phyloP scores from a whole-genome alignment of 1,284 basidiomycete genomes.

The Marasmius fiardii region DNA sequence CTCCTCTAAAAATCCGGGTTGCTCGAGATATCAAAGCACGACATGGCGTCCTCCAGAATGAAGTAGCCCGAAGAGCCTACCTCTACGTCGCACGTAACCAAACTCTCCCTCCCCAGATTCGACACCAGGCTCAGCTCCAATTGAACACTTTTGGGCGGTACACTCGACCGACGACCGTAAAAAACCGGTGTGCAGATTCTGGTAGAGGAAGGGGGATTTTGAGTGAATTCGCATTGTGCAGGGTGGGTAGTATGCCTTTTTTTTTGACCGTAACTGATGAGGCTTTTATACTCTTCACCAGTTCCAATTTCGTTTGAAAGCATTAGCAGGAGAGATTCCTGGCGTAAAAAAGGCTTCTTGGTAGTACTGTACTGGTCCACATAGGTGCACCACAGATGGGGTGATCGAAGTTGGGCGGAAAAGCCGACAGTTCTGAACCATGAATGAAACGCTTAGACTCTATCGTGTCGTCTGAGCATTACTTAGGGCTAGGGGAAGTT shows the following conservation, averaged over 20 bases:
- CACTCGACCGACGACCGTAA: constrained; percentile 80
- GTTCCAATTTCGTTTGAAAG: constrained; percentile 90
- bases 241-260: constrained; percentile 50
- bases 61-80: constrained; percentile 83
- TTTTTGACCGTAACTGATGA: background rate
- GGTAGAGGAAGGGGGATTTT: constrained; percentile 87
- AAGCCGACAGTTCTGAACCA: background rate
- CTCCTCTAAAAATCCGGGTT: constrained; percentile 49
- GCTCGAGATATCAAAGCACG: constrained; percentile 78
- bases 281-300: constrained; percentile 28
- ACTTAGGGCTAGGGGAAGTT: too few relatives aligned
- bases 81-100: constrained; percentile 90
- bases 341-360: constrained; percentile 91
- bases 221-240: constrained; percentile 83
- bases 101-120: constrained; percentile 76
- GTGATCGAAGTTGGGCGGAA: background rate
- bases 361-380: constrained; percentile 53
- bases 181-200: constrained; percentile 84
- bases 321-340: constrained; percentile 73
- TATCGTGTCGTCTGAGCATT: too few relatives aligned
- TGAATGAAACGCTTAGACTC: too few relatives aligned
- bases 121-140: constrained; percentile 95
- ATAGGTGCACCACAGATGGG: too few relatives aligned
- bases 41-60: constrained; percentile 65
- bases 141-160: constrained; percentile 85